These are phyloP conservation scores for Lipomyces yamadae DNA, from an alignment of 805 yeast species.

Conservation along the genomic window DNA sequence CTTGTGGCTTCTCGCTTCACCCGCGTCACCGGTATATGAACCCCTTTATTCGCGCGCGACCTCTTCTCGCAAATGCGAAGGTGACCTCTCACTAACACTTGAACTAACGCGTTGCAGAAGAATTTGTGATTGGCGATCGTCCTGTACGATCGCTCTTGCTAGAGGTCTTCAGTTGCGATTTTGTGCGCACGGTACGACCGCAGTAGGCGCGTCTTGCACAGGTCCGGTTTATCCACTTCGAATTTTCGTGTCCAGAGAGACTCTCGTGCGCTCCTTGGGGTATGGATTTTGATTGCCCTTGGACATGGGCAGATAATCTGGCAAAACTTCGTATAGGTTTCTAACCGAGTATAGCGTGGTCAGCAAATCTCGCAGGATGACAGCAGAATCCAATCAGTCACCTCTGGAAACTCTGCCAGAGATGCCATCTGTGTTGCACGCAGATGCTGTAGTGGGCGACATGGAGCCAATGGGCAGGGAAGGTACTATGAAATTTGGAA, in stretches of 20 bases:
- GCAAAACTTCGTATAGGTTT: no score
- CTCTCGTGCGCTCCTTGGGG: background rate
- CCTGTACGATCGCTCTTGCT: background rate
- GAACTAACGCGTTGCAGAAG: background rate
- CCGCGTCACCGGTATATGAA: background rate
- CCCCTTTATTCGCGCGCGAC: background rate
- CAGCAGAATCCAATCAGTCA: background rate
- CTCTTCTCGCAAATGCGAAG: background rate
- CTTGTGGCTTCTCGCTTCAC: background rate
- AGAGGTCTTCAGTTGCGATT: background rate
- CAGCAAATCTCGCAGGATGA: background rate
- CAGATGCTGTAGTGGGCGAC: conserved; percentile 26
- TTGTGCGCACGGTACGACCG: background rate
- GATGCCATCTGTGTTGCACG: background rate
- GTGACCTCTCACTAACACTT: background rate
- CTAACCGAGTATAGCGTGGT: background rate
- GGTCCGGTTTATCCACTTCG: background rate
- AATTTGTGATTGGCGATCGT: background rate
- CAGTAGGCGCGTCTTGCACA: background rate
- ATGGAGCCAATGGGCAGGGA: conserved; percentile 32
- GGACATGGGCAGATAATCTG: background rate
- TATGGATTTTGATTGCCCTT: background rate
- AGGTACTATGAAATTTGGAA: conserved; percentile 65
- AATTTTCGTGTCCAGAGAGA: background rate
- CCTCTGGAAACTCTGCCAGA: conserved; percentile 1